Conservation (phyloP, 164 flowering plant species). For the Umbellularia californica region DNA sequence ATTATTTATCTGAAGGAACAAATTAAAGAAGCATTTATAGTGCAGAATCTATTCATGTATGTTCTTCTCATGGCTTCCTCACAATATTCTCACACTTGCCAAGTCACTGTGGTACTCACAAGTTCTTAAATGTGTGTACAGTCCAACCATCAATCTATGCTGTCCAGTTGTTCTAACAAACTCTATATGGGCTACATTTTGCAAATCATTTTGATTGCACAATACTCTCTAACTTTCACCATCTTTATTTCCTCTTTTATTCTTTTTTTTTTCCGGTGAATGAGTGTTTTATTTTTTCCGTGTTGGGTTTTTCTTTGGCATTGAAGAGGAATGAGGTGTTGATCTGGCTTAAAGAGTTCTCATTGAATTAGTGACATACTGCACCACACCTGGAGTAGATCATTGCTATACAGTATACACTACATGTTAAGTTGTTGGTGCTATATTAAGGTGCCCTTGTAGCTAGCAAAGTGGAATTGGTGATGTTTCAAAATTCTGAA, state of each 20-base stretch:
- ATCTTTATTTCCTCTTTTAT: too few relatives aligned
- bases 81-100: not conserved
- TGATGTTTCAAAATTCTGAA: not conserved
- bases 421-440: not conserved
- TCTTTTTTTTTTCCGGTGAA: too few relatives aligned
- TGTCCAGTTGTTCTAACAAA: not conserved
- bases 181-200: not conserved
- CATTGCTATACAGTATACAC: not conserved
- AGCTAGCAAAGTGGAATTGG: not conserved
- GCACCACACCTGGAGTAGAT: not conserved
- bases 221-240: not conserved
- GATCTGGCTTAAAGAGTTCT: slow-evolving; percentile 57
- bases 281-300: too few relatives aligned
- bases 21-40: not conserved
- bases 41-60: not conserved
- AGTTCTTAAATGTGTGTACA: too few relatives aligned
- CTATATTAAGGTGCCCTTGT: not conserved
- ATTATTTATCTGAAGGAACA: not conserved
- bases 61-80: not conserved
- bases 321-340: slow-evolving; percentile 46
- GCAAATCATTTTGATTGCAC: not conserved
- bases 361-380: slow-evolving; percentile 29
- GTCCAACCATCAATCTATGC: not conserved
- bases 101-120: not conserved
- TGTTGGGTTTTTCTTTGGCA: not conserved